Base-by-base conservation (phyloP, 2,329 filamentous ascomycete genomes). In the Graphilbum sp. region DNA sequence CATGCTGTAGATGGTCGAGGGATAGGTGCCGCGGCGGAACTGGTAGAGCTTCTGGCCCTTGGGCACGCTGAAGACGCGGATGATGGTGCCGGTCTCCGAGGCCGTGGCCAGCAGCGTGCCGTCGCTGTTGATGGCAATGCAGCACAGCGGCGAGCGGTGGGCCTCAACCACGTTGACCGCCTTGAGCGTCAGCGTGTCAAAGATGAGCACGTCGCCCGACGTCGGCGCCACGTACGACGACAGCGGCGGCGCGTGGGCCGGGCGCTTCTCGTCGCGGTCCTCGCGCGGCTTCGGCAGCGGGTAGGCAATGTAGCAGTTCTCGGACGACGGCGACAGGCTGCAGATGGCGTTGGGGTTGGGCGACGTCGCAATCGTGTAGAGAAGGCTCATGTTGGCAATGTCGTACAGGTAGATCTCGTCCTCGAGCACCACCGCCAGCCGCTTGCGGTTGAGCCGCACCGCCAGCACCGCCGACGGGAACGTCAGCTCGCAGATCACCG, bases 361-460 rank as follows among this genome's bases (percentile, higher is more conserved):
- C 4, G 88, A 95, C 6, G 88, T 96, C 42, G 86, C 76, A 46
- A 96, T 93, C 6, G 85, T 93, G 57, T 86, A 81, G 31, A 96
- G 67, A 41, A 96, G 73, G 51, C 82, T 88, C 88, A 98, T 96
- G 54, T 95, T 96, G 59, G 87, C 86, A 47, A 98, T 96, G 57
- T 98, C 90, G 63, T 98, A 98, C 35, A 98, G 71, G 60, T 96
- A 98, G 45, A 96, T 93, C 55, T 94, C 82, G 50, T 94, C 86
- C 56, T 98, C 90, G 40, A 96, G 69, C 13, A 96, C 79, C 24
- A 98, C 87, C 12, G 90, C 85, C 20, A 98, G 70, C 29, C 90
- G 78, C 58, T 95, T 96, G 48, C 90, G 74, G 58, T 98, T 98
- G 51, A 98, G 66, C 46, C 87, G 82, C 42, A 98, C 85, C 17